Base-by-base conservation (phyloP, 2,329 filamentous ascomycete genomes). In the Fusarium sacchari region DNA sequence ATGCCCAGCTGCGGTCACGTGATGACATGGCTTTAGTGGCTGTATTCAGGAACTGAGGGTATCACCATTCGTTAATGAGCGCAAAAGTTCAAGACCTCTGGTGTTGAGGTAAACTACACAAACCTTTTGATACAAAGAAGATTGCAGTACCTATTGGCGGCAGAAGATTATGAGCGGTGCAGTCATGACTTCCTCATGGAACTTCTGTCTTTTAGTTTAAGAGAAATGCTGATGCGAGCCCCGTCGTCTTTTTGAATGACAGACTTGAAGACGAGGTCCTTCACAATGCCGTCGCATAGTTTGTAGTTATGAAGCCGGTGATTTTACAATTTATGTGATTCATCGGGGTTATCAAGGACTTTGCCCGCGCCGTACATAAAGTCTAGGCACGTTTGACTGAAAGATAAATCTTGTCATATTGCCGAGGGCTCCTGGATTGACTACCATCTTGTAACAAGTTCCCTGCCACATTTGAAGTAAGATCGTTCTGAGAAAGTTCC, bases 11-110 rank as follows among this genome's bases (percentile, higher is more conserved):
- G 11, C 1, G 15, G 22, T 50, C 15, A 50, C 47, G 28, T 50
- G 47, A 50, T 12, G 2, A 4, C 26, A 30, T 20, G 8, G 5
- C 20, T 11, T 0, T 30, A 3, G 20, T 5, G 28, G 6, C 15
- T 30, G 0, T 28, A 7, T 15, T 30, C 0, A 15, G 6, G 22
- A 47, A 20, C 22, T 6, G 30, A 50, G 22, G 47, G 15, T 34
- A 4, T 34, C 22, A 34, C 47, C 2, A 18, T 13, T n/a, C 1
- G 15, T 7, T 5, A 7, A 32, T 32, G 28, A 8, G 30, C 22
- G 22, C 11, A 18, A 32, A 9, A 0, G 3, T 13, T 10, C 10
- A 14, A n/a, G 15, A 24, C 2, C 47, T n/a, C 11, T 24, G 15
- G 30, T 34, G 22, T 50, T 34, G 22, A 47, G 17, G 24, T 20